A percentile compares a stretch with the other conserved stretches of the same genome.
phyloP scores from a whole-genome alignment of 306 rosid species.

The Acacia acuminata region DNA sequence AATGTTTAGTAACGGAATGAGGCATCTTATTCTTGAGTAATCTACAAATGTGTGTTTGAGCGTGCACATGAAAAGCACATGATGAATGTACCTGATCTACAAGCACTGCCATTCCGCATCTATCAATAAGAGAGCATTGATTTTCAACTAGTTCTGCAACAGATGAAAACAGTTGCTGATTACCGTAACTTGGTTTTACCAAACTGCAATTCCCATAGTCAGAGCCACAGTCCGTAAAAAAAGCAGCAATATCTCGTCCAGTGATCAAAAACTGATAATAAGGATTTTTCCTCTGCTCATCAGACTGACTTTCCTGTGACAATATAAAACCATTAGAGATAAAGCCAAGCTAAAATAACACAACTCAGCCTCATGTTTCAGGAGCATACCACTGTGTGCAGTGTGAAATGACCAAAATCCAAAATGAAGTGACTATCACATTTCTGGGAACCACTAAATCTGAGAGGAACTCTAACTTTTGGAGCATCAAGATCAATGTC shows the following conservation, averaged over 20 bases:
- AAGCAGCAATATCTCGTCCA: slow-evolving; percentile 96
- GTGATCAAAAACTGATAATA: slow-evolving; percentile 83
- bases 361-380: slow-evolving; percentile 27
- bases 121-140: slow-evolving; percentile 77
- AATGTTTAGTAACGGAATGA: not conserved
- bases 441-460: slow-evolving; percentile 57
- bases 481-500: slow-evolving; percentile 98
- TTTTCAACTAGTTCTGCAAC: slow-evolving; percentile 37
- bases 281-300: slow-evolving; percentile 65
- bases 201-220: slow-evolving; percentile 60
- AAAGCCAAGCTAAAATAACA: slow-evolving; percentile 24
- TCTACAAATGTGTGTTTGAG: not conserved
- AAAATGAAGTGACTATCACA: slow-evolving; percentile 85
- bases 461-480: slow-evolving; percentile 92
- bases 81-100: slow-evolving; percentile 74
- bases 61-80: not conserved
- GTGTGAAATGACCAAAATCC: slow-evolving; percentile 96
- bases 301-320: slow-evolving; percentile 72
- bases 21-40: not conserved
- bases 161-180: slow-evolving; percentile 41
- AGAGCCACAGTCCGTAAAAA: slow-evolving; percentile 78
- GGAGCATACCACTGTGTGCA: slow-evolving; percentile 75
- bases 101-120: slow-evolving; percentile 95
- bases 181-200: slow-evolving; percentile 44
- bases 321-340: slow-evolving; percentile 34